Evolutionary conservation across 306 rosid species (phyloP).

Genomic region (Abrus pulchellus): DNA sequence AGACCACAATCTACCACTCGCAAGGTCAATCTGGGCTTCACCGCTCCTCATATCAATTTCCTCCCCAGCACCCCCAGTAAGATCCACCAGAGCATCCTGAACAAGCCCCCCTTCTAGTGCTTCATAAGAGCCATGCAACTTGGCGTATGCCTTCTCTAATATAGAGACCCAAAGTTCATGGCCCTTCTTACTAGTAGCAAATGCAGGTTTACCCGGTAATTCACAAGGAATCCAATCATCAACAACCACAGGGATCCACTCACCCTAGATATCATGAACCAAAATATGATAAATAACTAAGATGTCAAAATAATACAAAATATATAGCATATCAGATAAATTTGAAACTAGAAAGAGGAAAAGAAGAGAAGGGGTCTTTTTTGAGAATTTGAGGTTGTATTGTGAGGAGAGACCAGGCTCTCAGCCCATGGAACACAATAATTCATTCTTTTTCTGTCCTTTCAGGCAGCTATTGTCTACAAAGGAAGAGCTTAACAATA

Average conservation of each 20-base stretch:
- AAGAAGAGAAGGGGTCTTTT: no score
- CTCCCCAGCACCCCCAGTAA: slow-evolving; percentile 99
- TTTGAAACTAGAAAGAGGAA: neutral
- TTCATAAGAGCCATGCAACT: slow-evolving; percentile 98
- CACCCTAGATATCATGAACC: slow-evolving; percentile 71
- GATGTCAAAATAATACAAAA: slow-evolving; percentile 18
- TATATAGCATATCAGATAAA: slow-evolving; percentile 15
- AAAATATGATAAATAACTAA: slow-evolving; percentile 29
- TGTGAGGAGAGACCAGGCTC: no score
- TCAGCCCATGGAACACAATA: no score
- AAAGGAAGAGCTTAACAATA: no score
- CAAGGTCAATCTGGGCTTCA: slow-evolving; percentile 99
- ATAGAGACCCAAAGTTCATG: slow-evolving; percentile 97
- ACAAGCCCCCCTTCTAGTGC: slow-evolving; percentile 99
- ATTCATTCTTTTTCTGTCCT: no score
- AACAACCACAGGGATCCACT: slow-evolving; percentile 99
- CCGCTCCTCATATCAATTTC: slow-evolving; percentile 97
- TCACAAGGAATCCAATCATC: slow-evolving; percentile 99
- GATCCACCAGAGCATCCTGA: slow-evolving; percentile 99
- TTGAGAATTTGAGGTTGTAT: no score
- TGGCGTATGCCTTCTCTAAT: slow-evolving; percentile 99
- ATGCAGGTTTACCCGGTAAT: slow-evolving; percentile 93
- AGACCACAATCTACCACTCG: slow-evolving; percentile 98
- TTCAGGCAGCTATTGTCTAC: no score
- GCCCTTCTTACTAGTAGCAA: slow-evolving; percentile 94